Percentiles rank a stretch among this genome's conserved stretches.
These are phyloP conservation scores for Chaetoceros tenuissimus DNA, from an alignment of 108 stramenopile species.

Conservation along the genomic window DNA sequence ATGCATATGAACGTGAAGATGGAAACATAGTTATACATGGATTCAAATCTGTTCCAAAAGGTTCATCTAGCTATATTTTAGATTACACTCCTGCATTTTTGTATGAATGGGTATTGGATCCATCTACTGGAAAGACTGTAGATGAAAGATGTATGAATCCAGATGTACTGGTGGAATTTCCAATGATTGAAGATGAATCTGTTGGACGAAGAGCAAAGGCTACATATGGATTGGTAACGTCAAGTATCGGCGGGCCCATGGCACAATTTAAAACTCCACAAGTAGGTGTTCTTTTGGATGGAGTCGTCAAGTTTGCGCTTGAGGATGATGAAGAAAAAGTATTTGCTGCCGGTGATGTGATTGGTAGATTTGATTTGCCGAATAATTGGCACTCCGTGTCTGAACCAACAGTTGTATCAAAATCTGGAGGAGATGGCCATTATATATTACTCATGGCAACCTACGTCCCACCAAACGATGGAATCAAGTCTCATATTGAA, in stretches of 20 bases:
- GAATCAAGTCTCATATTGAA: not conserved
- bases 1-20: slow-evolving; percentile 26
- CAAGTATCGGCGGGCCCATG: slow-evolving; percentile 26
- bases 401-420: slow-evolving; percentile 33
- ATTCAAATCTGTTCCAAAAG: slow-evolving; percentile 10
- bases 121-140: not conserved
- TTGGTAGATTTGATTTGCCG: slow-evolving; percentile 12
- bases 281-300: slow-evolving; percentile 20
- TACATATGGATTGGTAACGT: slow-evolving; percentile 5
- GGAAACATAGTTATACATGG: slow-evolving; percentile 27
- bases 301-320: slow-evolving; percentile 29
- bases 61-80: slow-evolving; percentile 13
- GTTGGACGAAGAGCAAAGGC: slow-evolving; percentile 1
- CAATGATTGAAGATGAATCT: slow-evolving; percentile 18
- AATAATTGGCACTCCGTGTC: slow-evolving; percentile 15
- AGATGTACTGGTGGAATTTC: slow-evolving; percentile 25
- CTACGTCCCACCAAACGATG: slow-evolving; percentile 5
- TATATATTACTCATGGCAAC: slow-evolving; percentile 16
- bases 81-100: slow-evolving; percentile 21
- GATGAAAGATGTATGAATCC: slow-evolving; percentile 20
- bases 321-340: slow-evolving; percentile 1
- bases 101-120: slow-evolving; percentile 27
- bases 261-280: slow-evolving; percentile 7
- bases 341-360: slow-evolving; percentile 15
- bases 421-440: slow-evolving; percentile 2